These are phyloP conservation scores for Penicilliopsis zonata DNA, from an alignment of 495 filamentous ascomycete genomes.

Conservation along the genomic window DNA sequence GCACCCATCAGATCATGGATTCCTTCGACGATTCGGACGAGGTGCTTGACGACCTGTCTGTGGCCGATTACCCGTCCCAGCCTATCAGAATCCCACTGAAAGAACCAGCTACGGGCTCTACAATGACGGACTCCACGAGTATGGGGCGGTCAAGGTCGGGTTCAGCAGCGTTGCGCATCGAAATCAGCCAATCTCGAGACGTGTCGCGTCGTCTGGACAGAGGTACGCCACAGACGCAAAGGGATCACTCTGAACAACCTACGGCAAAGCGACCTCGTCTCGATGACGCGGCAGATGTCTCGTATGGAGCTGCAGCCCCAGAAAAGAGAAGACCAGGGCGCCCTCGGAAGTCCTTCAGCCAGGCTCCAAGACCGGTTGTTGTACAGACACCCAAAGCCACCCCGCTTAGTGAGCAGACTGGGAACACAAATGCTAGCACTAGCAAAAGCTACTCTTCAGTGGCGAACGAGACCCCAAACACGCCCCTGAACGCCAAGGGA, in stretches of 20 bases:
- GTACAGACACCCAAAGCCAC: slow-evolving; percentile 8
- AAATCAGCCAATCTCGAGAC: slow-evolving; percentile 5
- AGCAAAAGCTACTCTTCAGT: slow-evolving; percentile 1
- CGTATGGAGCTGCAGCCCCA: not conserved
- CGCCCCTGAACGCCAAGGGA: slow-evolving; percentile 3
- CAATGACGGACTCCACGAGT: slow-evolving; percentile 1
- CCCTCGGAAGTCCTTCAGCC: slow-evolving; percentile 20
- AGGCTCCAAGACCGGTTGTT: slow-evolving; percentile 7
- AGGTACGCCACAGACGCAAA: slow-evolving; percentile 1
- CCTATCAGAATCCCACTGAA: slow-evolving; percentile 18
- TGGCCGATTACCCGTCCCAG: slow-evolving; percentile 9
- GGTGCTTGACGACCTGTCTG: slow-evolving; percentile 18
- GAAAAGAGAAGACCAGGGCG: slow-evolving; percentile 15
- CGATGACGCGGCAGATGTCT: slow-evolving; percentile 4
- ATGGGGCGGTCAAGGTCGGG: slow-evolving; percentile 2
- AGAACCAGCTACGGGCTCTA: slow-evolving; percentile 3
- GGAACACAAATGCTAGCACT: slow-evolving; percentile 3
- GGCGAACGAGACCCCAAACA: slow-evolving; percentile 5
- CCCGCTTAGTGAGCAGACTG: slow-evolving; percentile 9
- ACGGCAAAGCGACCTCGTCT: slow-evolving; percentile 23
- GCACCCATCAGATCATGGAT: slow-evolving; percentile 17
- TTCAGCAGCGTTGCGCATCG: slow-evolving; percentile 9
- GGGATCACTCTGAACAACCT: slow-evolving; percentile 6
- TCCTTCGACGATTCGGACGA: slow-evolving; percentile 23
- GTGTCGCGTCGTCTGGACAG: slow-evolving; percentile 4